phyloP scores from a whole-genome alignment of 345 rosid species.

The Gossypium sturtianum region DNA sequence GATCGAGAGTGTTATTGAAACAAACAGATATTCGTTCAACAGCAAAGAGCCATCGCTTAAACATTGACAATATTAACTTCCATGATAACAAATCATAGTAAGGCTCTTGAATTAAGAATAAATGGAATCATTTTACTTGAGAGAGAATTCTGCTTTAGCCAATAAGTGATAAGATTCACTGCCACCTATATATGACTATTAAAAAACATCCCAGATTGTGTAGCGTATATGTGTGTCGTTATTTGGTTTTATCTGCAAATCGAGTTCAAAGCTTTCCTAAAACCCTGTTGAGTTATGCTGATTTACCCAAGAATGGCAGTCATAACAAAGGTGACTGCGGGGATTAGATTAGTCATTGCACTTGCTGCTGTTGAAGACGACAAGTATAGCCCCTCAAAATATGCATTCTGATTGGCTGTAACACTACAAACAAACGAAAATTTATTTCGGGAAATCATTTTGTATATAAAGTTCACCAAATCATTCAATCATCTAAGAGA shows the following conservation, averaged over 20 bases:
- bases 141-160: not conserved
- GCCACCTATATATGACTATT: not conserved
- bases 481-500: not conserved
- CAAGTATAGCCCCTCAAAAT: slow-evolving; percentile 36
- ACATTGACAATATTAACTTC: not conserved
- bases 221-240: too few species aligned
- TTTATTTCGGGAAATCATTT: too few species aligned
- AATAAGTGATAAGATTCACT: not conserved
- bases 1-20: not conserved
- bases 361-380: slow-evolving; percentile 35
- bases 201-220: not conserved
- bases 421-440: slow-evolving; percentile 15
- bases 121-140: not conserved
- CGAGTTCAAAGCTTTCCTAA: not conserved
- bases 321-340: slow-evolving; percentile 38
- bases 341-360: slow-evolving; percentile 32
- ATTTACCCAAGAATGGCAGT: slow-evolving; percentile 30
- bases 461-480: not conserved
- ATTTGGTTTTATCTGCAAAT: not conserved
- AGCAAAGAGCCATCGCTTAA: too few species aligned
- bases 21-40: too few species aligned
- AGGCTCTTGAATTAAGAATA: not conserved
- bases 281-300: not conserved
- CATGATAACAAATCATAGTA: not conserved
- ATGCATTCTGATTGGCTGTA: slow-evolving; percentile 31